Percentiles rank a stretch among this genome's conserved stretches.
phyloP scores from a whole-genome alignment of 2,329 filamentous ascomycete species.

The Scleromitrula shiraiana region DNA sequence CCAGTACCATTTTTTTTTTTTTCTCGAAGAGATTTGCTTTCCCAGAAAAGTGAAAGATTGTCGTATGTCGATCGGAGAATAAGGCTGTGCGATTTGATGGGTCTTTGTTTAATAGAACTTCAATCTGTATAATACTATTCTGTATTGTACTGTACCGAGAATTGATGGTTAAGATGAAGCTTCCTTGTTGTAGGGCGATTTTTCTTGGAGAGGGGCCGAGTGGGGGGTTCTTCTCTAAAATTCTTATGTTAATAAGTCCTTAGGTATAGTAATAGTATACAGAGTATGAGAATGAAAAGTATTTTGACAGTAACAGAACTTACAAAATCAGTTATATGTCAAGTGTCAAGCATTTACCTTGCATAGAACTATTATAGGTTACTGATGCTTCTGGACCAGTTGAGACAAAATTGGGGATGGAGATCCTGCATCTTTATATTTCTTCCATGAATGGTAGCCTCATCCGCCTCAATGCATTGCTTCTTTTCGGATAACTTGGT shows the following conservation, averaged over 20 bases:
- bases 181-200: not conserved
- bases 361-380: not conserved
- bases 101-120: not conserved
- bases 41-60: conserved; percentile 9
- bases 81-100: conserved; percentile 10
- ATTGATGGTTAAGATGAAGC: not conserved
- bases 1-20: no score
- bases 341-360: conserved; percentile 1
- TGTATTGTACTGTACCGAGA: no score
- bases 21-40: conserved; percentile 3
- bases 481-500: not conserved
- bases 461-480: not conserved
- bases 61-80: conserved; percentile 9
- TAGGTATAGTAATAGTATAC: no score
- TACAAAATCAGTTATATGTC: not conserved
- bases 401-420: not conserved
- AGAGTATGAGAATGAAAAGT: no score
- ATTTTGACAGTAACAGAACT: no score
- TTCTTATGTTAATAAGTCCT: no score
- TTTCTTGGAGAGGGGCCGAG: not conserved
- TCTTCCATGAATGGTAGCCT: not conserved
- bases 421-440: not conserved
- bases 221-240: not conserved
- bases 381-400: not conserved
- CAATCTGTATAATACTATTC: no score